A percentile compares a stretch with the other conserved stretches of the same genome.
These are phyloP conservation scores for Ceratobasidium papillatum DNA, from an alignment of 1,284 basidiomycete species.

Conservation along the genomic window DNA sequence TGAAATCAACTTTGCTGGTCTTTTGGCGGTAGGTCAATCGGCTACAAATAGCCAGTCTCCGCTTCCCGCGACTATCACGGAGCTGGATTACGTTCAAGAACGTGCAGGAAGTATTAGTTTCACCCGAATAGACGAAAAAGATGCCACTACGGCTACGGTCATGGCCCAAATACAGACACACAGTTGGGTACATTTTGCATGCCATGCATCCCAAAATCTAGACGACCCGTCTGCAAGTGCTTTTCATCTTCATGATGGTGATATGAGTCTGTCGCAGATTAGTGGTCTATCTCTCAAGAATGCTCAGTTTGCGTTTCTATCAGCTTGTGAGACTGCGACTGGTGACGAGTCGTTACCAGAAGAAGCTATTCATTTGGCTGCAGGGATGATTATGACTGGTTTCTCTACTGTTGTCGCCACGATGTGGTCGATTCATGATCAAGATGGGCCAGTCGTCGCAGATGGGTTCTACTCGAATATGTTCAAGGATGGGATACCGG, in stretches of 20 bases:
- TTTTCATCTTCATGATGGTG: not conserved
- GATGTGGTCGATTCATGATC: slow-evolving; percentile 30
- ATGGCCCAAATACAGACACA: not conserved
- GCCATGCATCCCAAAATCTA: not conserved
- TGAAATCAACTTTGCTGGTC: not conserved
- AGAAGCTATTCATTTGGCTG: not conserved
- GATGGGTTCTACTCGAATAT: not conserved
- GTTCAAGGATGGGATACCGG: not conserved
- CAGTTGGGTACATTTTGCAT: slow-evolving; percentile 16
- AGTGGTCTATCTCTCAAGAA: not conserved
- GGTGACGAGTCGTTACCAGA: not conserved
- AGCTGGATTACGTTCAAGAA: not conserved
- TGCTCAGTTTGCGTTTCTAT: not conserved
- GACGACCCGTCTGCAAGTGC: not conserved
- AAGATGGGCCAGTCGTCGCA: slow-evolving; percentile 22
- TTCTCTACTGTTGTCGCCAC: slow-evolving; percentile 5
- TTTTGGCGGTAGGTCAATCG: not conserved
- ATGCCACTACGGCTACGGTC: not conserved
- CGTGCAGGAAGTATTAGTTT: not conserved
- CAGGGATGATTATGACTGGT: slow-evolving; percentile 15
- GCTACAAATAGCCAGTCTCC: too few species aligned
- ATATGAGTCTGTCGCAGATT: not conserved
- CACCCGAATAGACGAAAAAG: not conserved
- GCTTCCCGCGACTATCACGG: not conserved
- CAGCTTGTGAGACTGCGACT: slow-evolving; percentile 6